Evolutionary conservation across 192 early-diverging fungal genomes (phyloP), one percentile per base, ranked within the genome.

Genomic region (Globomyces pollinis-pini): DNA sequence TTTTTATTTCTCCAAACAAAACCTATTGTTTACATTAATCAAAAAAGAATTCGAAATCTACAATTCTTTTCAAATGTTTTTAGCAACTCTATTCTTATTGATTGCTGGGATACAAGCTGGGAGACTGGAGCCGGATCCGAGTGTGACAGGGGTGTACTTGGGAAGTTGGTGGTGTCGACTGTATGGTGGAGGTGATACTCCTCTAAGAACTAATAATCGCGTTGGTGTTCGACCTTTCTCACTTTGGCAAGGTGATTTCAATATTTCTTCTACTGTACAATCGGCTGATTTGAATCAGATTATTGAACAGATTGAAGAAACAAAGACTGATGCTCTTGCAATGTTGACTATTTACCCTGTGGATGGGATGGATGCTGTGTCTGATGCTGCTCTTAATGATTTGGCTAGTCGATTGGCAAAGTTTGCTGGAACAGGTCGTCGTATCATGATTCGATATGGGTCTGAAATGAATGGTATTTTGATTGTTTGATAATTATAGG

Each of bases 391-490:
- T 2, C 49, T 66, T 31, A 15, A 51, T 9, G 34, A 55, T 9
- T 32, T 63, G 12, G 59, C 5, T 7, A 41, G 13, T 2, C 23
- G 41, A 1, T 12, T 71, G 1, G 30, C 23, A 30, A 13, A 33
- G 3, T 24, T 21, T n/a, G 26, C 42, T 32, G 8, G 38, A 5
- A 2, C 23, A 0, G 69, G 64, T 21, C 58, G 63, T 13, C 31
- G 58, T 43, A 26, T 73, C 16, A 34, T 73, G 9, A 57, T 73
- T 28, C 63, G 71, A 5, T 73, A 69, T 57, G 71, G 67, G 6
- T 53, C 57, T 15, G 71, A 73, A 47, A 73, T 73, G 71, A 73
- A 73, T 58, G 71, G n/a, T n/a, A n/a, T n/a, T n/a, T n/a, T n/a
- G n/a, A n/a, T n/a, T n/a, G n/a, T n/a, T n/a, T n/a, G n/a, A n/a